A percentile compares a stretch with the other conserved stretches of the same genome.
phyloP scores from a whole-genome alignment of 2,329 filamentous ascomycete genomes.

The Talaromyces sp. region DNA sequence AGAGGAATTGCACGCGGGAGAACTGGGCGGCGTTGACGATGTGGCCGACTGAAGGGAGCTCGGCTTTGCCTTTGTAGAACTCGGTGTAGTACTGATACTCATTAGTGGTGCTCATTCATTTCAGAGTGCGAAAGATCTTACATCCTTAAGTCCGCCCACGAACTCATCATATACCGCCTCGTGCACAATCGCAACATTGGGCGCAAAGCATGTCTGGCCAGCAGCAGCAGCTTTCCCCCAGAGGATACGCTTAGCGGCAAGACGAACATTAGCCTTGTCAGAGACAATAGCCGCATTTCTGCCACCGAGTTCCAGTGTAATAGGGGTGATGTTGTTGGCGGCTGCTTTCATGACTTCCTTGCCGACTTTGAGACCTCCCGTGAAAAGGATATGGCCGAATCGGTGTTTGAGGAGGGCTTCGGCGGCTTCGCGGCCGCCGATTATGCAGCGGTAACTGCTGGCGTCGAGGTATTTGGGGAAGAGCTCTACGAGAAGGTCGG shows the following conservation, averaged over 20 bases:
- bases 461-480: conserved; percentile 15
- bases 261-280: conserved; percentile 13
- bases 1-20: background rate
- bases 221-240: conserved; percentile 12
- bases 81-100: background rate
- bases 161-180: conserved; percentile 12
- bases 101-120: background rate
- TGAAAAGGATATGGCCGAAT: conserved; percentile 16
- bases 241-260: conserved; percentile 10
- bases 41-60: background rate
- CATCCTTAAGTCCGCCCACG: background rate
- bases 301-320: conserved; percentile 15
- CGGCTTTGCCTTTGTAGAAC: conserved; percentile 7
- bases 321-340: conserved; percentile 1
- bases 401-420: conserved; percentile 4
- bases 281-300: conserved; percentile 13
- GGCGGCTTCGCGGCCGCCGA: conserved; percentile 11
- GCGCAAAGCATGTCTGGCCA: conserved; percentile 17
- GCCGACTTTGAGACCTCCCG: conserved; percentile 8
- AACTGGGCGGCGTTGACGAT: conserved; percentile 13
- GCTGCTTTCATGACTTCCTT: conserved; percentile 14
- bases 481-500: conserved; percentile 10
- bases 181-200: conserved; percentile 18
- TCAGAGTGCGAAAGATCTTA: background rate
- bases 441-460: conserved; percentile 11